phyloP scores from a whole-genome alignment of 1,139 yeast genomes.

The Yamadazyma songkhlaensis region DNA sequence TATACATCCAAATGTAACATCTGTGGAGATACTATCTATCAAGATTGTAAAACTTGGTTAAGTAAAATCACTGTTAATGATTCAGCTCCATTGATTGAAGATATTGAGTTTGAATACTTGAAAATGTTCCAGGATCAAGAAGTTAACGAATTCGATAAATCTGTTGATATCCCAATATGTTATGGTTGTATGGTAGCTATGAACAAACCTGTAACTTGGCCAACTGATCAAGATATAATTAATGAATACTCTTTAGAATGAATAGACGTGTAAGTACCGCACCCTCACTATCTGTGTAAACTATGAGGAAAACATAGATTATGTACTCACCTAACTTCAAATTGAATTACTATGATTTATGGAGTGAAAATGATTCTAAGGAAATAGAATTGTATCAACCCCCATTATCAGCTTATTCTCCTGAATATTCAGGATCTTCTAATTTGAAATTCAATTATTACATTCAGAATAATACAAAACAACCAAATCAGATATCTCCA shows the following conservation, averaged over 20 bases:
- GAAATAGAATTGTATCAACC: constrained; percentile 37
- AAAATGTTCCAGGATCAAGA: constrained; percentile 16
- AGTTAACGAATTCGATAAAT: constrained; percentile 6
- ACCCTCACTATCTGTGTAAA: neutral
- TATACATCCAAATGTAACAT: constrained; percentile 37
- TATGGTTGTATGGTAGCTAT: constrained; percentile 76
- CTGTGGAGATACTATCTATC: constrained; percentile 51
- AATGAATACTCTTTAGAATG: constrained; percentile 40
- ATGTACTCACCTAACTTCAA: constrained; percentile 17
- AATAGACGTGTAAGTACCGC: neutral
- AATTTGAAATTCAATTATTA: constrained; percentile 15
- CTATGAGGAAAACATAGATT: neutral
- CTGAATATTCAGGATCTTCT: constrained; percentile 53
- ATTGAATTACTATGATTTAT: constrained; percentile 12
- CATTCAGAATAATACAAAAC: constrained; percentile 11
- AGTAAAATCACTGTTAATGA: constrained; percentile 67
- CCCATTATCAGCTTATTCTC: constrained; percentile 52
- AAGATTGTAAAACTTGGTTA: constrained; percentile 68
- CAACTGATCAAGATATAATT: constrained; percentile 39
- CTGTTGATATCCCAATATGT: constrained; percentile 43
- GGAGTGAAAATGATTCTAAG: constrained; percentile 11
- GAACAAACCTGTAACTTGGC: constrained; percentile 55
- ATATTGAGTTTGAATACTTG: constrained; percentile 42
- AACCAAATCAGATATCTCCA: constrained; percentile 21
- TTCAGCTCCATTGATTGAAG: constrained; percentile 49